These are phyloP conservation scores for Fusarium sp. DNA, from an alignment of 2,329 filamentous ascomycete species.

Conservation along the genomic window DNA sequence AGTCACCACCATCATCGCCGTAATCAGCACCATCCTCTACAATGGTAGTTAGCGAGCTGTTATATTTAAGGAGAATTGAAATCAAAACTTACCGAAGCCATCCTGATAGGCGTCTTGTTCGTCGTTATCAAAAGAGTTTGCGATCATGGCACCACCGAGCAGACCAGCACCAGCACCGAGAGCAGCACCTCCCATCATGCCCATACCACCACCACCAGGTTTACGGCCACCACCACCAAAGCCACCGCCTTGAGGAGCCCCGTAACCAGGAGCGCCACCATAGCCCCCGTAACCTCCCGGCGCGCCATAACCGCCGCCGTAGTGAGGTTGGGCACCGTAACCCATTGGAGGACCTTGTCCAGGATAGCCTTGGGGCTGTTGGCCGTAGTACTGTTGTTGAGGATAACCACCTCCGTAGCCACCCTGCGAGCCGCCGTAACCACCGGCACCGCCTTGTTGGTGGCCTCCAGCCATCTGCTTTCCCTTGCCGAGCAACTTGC, in stretches of 20 bases:
- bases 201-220: conserved; percentile 60
- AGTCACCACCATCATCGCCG: conserved; percentile 39
- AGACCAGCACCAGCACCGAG: conserved; percentile 84
- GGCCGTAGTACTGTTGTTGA: conserved; percentile 42
- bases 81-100: conserved; percentile 50
- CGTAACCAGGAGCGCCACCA: conserved; percentile 43
- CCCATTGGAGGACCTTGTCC: conserved; percentile 41
- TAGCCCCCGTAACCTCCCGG: conserved; percentile 39
- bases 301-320: conserved; percentile 34
- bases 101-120: conserved; percentile 66
- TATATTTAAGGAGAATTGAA: background rate
- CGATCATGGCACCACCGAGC: conserved; percentile 78
- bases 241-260: conserved; percentile 45
- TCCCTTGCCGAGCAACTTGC: conserved; percentile 62
- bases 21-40: conserved; percentile 46
- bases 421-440: conserved; percentile 26
- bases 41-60: conserved; percentile 30
- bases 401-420: conserved; percentile 42
- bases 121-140: conserved; percentile 70
- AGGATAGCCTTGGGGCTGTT: conserved; percentile 37
- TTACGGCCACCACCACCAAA: conserved; percentile 46
- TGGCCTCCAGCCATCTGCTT: conserved; percentile 48
- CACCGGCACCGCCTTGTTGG: conserved; percentile 25
- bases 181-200: conserved; percentile 77
- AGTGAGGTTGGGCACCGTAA: conserved; percentile 41